phyloP scores from a whole-genome alignment of 345 rosid species.

The Salix dunnii region DNA sequence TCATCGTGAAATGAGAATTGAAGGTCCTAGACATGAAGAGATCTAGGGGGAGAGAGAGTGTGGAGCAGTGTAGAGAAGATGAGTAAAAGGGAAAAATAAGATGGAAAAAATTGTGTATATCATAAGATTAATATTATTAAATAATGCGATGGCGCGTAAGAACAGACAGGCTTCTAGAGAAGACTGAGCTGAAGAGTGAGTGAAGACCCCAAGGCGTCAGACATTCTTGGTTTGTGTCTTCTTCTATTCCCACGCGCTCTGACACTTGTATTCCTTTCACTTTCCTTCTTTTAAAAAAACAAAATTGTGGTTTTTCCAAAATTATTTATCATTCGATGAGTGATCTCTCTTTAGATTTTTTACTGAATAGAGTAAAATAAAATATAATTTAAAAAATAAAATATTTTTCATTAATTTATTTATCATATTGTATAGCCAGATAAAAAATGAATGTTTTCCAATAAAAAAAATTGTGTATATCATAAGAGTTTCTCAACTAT shows the following conservation, averaged over 20 bases:
- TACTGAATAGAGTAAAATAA: too few relatives aligned
- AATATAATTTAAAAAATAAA: too few relatives aligned
- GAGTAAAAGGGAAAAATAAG: conserved; percentile 4
- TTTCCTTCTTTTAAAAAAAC: neutral
- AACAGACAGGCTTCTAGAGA: neutral
- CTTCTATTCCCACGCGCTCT: conserved; percentile 32
- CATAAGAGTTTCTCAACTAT: too few relatives aligned
- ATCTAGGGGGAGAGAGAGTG: conserved; percentile 35
- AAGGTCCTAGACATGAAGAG: conserved; percentile 13
- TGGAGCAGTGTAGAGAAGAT: conserved; percentile 4
- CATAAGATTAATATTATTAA: neutral
- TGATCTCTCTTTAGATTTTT: too few relatives aligned
- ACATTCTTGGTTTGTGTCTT: conserved; percentile 36
- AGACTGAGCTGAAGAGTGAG: neutral
- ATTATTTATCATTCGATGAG: too few relatives aligned
- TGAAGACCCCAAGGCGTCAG: neutral
- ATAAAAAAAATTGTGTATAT: too few relatives aligned
- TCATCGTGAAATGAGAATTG: neutral
- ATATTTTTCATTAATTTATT: too few relatives aligned
- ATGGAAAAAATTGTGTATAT: too few relatives aligned
- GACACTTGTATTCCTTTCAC: neutral
- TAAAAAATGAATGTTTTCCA: too few relatives aligned
- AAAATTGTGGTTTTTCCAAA: too few relatives aligned
- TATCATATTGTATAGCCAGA: too few relatives aligned
- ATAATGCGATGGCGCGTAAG: neutral